Evolutionary conservation across 805 yeast genomes (phyloP).

Genomic region (Spathaspora sp.): DNA sequence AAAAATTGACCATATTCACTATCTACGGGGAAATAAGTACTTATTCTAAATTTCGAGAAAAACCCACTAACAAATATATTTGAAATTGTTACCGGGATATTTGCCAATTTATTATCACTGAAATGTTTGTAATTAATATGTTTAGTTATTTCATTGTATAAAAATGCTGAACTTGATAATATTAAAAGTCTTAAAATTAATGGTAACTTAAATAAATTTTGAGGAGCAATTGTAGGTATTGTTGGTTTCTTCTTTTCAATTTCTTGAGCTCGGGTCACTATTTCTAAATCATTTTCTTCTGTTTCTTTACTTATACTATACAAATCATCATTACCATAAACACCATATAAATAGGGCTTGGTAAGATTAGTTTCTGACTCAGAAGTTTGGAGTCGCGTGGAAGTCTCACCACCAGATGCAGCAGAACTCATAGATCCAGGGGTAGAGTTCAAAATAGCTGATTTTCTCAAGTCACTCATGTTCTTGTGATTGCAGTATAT

Average conservation of each 20-base stretch:
- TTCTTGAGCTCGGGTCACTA: not conserved
- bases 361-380: constrained; percentile 47
- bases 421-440: constrained; percentile 10
- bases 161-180: constrained; percentile 45
- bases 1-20: constrained; percentile 6
- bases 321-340: constrained; percentile 44
- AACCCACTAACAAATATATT: constrained; percentile 22
- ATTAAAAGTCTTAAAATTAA: constrained; percentile 15
- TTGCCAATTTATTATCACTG: constrained; percentile 36
- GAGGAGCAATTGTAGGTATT: not conserved
- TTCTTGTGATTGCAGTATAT: not conserved
- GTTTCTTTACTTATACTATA: not conserved
- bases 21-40: constrained; percentile 7
- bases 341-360: constrained; percentile 47
- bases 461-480: constrained; percentile 13
- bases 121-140: constrained; percentile 51
- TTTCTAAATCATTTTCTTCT: not conserved
- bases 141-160: constrained; percentile 50
- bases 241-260: not conserved
- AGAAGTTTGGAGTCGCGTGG: constrained; percentile 26
- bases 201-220: constrained; percentile 1
- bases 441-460: constrained; percentile 16
- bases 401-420: constrained; percentile 15
- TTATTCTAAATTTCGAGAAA: constrained; percentile 20
- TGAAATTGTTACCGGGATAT: constrained; percentile 39